These are phyloP conservation scores for Avena insularis DNA, from an alignment of 176 grass and related monocot species.

Conservation along the genomic window DNA sequence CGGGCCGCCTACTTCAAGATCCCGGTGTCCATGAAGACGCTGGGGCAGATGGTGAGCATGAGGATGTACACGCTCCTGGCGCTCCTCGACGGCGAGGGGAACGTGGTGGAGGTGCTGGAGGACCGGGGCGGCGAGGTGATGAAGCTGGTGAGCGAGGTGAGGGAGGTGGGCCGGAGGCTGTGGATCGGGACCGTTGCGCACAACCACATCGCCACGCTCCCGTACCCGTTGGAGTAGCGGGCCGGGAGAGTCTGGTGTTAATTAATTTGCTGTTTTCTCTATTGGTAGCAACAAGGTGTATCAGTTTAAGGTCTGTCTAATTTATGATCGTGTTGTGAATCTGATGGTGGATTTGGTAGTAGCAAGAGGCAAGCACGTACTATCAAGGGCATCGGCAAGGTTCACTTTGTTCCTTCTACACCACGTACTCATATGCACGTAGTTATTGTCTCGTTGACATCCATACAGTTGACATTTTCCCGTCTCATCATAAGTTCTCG, in stretches of 20 bases:
- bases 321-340: not conserved
- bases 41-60: constrained; percentile 59
- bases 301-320: not conserved
- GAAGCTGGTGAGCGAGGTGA: constrained; percentile 86
- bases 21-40: constrained; percentile 64
- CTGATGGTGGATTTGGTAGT: not conserved
- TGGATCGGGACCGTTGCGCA: constrained; percentile 94
- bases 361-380: no score
- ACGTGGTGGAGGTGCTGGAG: constrained; percentile 74
- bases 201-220: constrained; percentile 81
- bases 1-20: constrained; percentile 72
- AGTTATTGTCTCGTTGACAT: no score
- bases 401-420: not conserved
- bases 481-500: no score
- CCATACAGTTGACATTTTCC: no score
- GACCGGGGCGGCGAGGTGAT: constrained; percentile 80
- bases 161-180: constrained; percentile 73
- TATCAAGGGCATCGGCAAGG: not conserved
- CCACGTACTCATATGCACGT: not conserved
- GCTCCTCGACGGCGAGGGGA: constrained; percentile 69
- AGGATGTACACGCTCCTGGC: constrained; percentile 80
- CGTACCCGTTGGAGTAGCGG: constrained; percentile 55
- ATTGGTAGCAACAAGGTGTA: not conserved
- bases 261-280: not conserved
- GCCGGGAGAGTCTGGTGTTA: not conserved